Conservation (phyloP, 2,329 filamentous ascomycete genomes). For the Alternaria solani region DNA sequence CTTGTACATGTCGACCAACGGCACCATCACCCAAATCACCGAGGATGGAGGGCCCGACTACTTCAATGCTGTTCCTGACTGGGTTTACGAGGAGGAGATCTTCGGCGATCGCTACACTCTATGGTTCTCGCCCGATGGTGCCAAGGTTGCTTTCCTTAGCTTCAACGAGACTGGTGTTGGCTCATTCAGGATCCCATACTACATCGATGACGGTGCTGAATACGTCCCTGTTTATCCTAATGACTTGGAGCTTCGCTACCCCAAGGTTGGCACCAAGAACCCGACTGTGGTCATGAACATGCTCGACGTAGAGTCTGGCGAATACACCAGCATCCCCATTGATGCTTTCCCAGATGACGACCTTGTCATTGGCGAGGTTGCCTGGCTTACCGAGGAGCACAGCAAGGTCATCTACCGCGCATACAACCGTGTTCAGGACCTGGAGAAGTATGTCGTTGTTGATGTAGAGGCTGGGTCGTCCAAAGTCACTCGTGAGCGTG, state of each 20-base stretch:
- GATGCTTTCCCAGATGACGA: constrained; percentile 68
- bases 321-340: constrained; percentile 59
- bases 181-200: constrained; percentile 72
- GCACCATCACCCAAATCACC: constrained; percentile 65
- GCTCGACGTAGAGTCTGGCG: constrained; percentile 60
- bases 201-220: constrained; percentile 65
- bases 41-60: constrained; percentile 66
- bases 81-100: constrained; percentile 70
- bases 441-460: constrained; percentile 68
- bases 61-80: constrained; percentile 70
- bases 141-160: constrained; percentile 63
- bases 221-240: constrained; percentile 67
- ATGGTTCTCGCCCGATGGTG: constrained; percentile 66
- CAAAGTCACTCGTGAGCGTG: constrained; percentile 62
- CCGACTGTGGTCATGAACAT: constrained; percentile 70
- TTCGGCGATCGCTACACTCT: constrained; percentile 60
- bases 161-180: constrained; percentile 72
- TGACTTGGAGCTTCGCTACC: constrained; percentile 71
- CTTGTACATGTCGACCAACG: constrained; percentile 66
- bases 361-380: constrained; percentile 71
- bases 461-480: constrained; percentile 60
- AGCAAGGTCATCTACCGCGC: constrained; percentile 69
- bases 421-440: constrained; percentile 74
- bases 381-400: constrained; percentile 71
- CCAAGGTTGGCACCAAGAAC: constrained; percentile 73